Conservation (phyloP, 306 rosid genomes). For the Inga oerstediana region DNA sequence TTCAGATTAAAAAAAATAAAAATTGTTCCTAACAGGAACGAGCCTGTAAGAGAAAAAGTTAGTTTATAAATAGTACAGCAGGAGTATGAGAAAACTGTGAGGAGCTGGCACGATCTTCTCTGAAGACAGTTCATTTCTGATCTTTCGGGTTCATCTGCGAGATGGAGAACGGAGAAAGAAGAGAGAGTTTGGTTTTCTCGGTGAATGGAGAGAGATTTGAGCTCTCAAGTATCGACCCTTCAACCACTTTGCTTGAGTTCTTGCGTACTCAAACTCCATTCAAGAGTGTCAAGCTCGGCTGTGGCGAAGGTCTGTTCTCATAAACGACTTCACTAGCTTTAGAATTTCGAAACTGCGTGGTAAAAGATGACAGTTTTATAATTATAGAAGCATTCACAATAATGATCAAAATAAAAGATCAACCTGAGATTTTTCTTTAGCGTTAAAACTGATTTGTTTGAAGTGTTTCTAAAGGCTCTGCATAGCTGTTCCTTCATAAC, state of each 20-base stretch:
- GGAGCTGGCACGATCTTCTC: not conserved
- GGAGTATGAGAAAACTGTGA: not conserved
- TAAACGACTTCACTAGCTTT: too few relatives aligned
- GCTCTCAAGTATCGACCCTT: slow-evolving; percentile 50
- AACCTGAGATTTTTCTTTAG: too few relatives aligned
- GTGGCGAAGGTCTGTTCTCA: slow-evolving; percentile 69
- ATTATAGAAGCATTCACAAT: too few relatives aligned
- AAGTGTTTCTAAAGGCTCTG: not conserved
- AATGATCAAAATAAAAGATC: too few relatives aligned
- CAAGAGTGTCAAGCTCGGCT: slow-evolving; percentile 79
- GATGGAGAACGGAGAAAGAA: slow-evolving; percentile 35
- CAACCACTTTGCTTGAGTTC: slow-evolving; percentile 59
- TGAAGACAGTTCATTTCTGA: not conserved
- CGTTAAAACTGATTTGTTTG: not conserved
- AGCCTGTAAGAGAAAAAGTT: too few relatives aligned
- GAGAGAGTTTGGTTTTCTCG: slow-evolving; percentile 43
- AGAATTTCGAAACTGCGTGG: too few relatives aligned
- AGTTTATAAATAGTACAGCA: too few relatives aligned
- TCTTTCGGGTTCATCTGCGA: not conserved
- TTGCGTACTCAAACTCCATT: slow-evolving; percentile 56
- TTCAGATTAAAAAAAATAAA: too few relatives aligned
- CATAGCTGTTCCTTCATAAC: not conserved
- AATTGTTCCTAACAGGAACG: too few relatives aligned
- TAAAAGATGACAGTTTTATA: too few relatives aligned
- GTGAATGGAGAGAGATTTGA: slow-evolving; percentile 58